phyloP scores from a whole-genome alignment of 441 rosid species.

The Erodium chrysanthum region DNA sequence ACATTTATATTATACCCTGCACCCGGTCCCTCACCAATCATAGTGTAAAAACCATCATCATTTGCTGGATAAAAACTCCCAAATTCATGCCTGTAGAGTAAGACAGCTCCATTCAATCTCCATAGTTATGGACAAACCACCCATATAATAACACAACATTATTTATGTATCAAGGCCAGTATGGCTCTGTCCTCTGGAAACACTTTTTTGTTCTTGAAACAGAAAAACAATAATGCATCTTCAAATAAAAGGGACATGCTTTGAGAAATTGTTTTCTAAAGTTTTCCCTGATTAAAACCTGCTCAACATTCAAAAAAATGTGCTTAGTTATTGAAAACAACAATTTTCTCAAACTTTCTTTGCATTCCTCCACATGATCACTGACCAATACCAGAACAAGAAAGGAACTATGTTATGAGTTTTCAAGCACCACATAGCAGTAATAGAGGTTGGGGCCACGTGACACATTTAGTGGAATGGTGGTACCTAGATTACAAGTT shows the following conservation, averaged over 20 bases:
- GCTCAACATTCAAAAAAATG: background rate
- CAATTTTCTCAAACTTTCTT: background rate
- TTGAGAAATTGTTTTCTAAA: background rate
- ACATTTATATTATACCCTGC: constrained; percentile 89
- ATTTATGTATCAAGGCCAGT: background rate
- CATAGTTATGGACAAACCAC: background rate
- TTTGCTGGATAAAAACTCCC: constrained; percentile 79
- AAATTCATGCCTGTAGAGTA: constrained; percentile 62
- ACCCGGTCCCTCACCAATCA: constrained; percentile 87
- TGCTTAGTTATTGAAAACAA: background rate
- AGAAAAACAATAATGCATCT: background rate
- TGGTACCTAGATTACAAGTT: too few relatives aligned
- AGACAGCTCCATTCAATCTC: constrained; percentile 18
- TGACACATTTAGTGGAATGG: too few relatives aligned
- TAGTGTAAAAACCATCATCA: constrained; percentile 64
- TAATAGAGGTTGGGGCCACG: too few relatives aligned
- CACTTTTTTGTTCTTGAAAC: background rate
- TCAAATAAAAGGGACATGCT: background rate
- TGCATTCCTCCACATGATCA: background rate
- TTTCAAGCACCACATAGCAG: too few relatives aligned
- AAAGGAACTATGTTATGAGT: background rate
- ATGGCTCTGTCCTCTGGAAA: constrained; percentile 2
- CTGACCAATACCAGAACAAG: background rate
- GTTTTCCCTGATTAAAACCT: background rate
- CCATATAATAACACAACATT: background rate